Evolutionary conservation across 441 rosid genomes (phyloP).

Genomic region (Euphorbia schlechtendalii): DNA sequence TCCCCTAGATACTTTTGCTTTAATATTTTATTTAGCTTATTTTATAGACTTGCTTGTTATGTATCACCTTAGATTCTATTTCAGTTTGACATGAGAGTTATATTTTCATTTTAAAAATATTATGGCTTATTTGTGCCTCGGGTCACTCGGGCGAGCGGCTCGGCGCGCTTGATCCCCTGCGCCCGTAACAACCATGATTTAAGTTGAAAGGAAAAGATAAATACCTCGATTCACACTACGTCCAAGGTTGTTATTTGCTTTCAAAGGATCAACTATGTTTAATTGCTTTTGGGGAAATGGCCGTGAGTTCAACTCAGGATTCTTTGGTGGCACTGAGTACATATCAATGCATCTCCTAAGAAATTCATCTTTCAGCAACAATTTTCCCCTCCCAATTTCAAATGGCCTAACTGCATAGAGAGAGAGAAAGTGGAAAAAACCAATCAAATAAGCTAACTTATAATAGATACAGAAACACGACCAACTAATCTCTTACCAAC

Average conservation of each 20-base stretch:
- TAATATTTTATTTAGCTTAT: too few species aligned
- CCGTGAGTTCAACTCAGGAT: conserved; percentile 41
- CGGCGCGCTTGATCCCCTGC: too few species aligned
- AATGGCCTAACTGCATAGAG: conserved; percentile 43
- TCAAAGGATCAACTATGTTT: conserved; percentile 75
- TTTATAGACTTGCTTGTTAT: too few species aligned
- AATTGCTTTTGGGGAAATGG: conserved; percentile 57
- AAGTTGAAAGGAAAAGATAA: not conserved
- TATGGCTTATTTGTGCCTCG: too few species aligned
- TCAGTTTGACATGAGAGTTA: too few species aligned
- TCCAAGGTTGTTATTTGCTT: conserved; percentile 83
- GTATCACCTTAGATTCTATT: too few species aligned
- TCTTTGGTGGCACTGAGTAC: conserved; percentile 52
- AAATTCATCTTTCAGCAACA: conserved; percentile 54
- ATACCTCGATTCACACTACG: conserved; percentile 89
- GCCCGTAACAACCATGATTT: too few species aligned
- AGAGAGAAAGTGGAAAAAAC: not conserved
- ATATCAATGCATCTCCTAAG: conserved; percentile 44
- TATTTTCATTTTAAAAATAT: too few species aligned
- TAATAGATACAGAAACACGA: not conserved
- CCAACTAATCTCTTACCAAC: conserved; percentile 37
- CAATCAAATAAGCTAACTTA: conserved; percentile 6
- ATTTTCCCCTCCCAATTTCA: conserved; percentile 42
- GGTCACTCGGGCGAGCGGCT: too few species aligned
- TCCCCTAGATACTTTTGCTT: too few species aligned